Evolutionary conservation across 1,139 yeast species (phyloP), one percentile per base, ranked within the genome.

Genomic region (Geotrichum fermentans): DNA sequence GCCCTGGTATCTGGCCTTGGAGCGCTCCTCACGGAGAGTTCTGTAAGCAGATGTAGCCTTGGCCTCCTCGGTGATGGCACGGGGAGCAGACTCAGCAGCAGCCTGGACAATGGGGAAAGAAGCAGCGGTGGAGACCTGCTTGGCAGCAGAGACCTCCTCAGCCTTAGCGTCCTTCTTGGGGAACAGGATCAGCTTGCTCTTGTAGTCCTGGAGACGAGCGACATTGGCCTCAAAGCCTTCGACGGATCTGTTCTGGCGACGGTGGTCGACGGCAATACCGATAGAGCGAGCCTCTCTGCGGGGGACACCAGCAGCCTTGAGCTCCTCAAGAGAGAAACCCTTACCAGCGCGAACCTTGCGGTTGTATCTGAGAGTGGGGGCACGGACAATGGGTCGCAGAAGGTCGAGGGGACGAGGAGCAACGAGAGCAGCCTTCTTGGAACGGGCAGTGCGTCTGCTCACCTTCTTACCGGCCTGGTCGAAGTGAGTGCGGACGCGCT

Each of bases 401-500:
- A 83, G 74, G 73, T 92, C 98, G 73, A 92, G 79, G 67, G 98
- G 98, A 73, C 86, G 90, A 77, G 98, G 98, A 68, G 98, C 97
- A 69, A 84, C 78, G 74, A 78, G 78, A 70, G 96, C 96, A 66
- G 97, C 96, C 80, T 86, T 89, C 70, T 84, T 70, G 73, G 87
- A 86, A 78, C 98, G 87, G 64, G 95, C 84, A 66, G 78, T 79
- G 80, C 98, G 86, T 83, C 98, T 88, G 63, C 95, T 81, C 71
- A 79, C 90, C 84, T 92, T 92, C 84, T 89, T 88, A 74, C 97
- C 97, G 70, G 97, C 95, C 81, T 92, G 97, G 90, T 90, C 96
- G 73, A 90, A 84, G 89, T 92, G 97, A 69, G 88, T 96, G 76
- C 80, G 87, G 82, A 92, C 99, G 75, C 98, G 88, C 78, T 87